Evolutionary conservation across 2,329 filamentous ascomycete genomes (phyloP).

Genomic region (Hymenoscyphus scutula): DNA sequence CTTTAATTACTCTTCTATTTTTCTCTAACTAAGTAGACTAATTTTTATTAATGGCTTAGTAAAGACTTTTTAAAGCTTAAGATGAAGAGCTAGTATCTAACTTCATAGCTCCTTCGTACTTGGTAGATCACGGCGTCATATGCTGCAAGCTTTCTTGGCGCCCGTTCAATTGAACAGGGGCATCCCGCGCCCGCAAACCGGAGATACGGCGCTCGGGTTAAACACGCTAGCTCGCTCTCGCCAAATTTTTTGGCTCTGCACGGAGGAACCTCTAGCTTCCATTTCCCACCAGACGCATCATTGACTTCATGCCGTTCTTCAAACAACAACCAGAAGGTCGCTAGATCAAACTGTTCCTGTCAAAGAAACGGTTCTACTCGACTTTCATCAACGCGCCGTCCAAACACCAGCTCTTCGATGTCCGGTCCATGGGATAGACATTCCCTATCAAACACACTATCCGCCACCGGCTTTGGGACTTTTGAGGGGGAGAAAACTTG

Average conservation of each 20-base stretch:
- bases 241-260: background rate
- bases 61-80: too few relatives aligned
- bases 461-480: constrained; percentile 24
- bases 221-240: too few relatives aligned
- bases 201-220: background rate
- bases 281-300: constrained; percentile 1
- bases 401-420: constrained; percentile 20
- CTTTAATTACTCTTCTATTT: too few relatives aligned
- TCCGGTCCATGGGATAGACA: constrained; percentile 27
- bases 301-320: background rate
- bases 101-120: too few relatives aligned
- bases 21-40: too few relatives aligned
- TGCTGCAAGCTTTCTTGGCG: too few relatives aligned
- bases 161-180: too few relatives aligned
- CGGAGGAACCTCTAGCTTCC: background rate
- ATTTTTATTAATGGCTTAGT: too few relatives aligned
- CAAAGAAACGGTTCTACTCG: background rate
- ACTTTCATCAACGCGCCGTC: background rate
- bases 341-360: background rate
- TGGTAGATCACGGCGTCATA: too few relatives aligned
- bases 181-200: background rate
- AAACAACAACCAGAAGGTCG: background rate
- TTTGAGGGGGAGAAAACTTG: constrained; percentile 18
- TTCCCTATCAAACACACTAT: constrained; percentile 18
- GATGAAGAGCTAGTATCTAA: too few relatives aligned